Evolutionary conservation across 2,329 filamentous ascomycete genomes (phyloP).

Genomic region (Beauveria sp.): DNA sequence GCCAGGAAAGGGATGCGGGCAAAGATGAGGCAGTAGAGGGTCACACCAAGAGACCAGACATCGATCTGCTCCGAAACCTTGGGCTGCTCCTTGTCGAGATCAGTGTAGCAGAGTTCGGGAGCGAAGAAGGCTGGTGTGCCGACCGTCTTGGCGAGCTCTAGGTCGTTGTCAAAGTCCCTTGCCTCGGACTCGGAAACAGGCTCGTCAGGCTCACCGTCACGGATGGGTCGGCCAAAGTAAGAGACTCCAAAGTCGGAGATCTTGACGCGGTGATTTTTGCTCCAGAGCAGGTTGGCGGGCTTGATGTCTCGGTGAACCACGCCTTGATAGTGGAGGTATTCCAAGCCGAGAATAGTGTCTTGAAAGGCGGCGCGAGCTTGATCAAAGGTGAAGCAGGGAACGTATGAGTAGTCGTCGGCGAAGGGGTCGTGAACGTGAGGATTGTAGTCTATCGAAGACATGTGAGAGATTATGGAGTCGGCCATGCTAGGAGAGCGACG

Average conservation of each 20-base stretch:
- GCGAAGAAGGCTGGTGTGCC: conserved; percentile 97
- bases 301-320: conserved; percentile 83
- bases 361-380: conserved; percentile 79
- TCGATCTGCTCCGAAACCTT: conserved; percentile 91
- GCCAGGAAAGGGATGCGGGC: conserved; percentile 90
- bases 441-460: conserved; percentile 57
- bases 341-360: conserved; percentile 85
- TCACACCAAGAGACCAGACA: conserved; percentile 94
- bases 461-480: conserved; percentile 65
- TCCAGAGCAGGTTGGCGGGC: conserved; percentile 85
- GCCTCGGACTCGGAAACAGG: conserved; percentile 72
- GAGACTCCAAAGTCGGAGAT: conserved; percentile 99
- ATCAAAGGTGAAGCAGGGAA: conserved; percentile 83
- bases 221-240: conserved; percentile 82
- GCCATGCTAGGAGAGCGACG: conserved; percentile 73
- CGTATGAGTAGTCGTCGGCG: conserved; percentile 84
- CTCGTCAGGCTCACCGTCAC: conserved; percentile 73
- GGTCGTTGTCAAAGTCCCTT: conserved; percentile 80
- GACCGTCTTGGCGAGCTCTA: conserved; percentile 96
- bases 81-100: conserved; percentile 59
- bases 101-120: conserved; percentile 89
- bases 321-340: conserved; percentile 85
- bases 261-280: conserved; percentile 78
- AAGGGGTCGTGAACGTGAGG: conserved; percentile 54
- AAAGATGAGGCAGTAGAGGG: conserved; percentile 89